A percentile compares a stretch with the other conserved stretches of the same genome.
These are phyloP conservation scores for Pythium utonaiense DNA, from an alignment of 352 stramenopile species.

Conservation along the genomic window DNA sequence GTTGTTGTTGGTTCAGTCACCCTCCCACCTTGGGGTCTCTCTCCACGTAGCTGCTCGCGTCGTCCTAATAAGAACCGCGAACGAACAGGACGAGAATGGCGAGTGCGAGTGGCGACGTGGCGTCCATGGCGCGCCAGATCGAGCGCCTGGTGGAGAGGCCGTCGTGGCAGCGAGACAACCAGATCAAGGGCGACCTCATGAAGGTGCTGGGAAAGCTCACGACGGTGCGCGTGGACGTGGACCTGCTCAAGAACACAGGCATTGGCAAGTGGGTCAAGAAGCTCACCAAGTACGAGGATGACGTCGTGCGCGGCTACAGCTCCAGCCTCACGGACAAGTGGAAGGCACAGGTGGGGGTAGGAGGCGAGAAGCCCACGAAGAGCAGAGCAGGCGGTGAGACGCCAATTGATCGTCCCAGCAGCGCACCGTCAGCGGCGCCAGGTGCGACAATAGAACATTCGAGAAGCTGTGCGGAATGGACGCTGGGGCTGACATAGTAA, in stretches of 20 bases:
- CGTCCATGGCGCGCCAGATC: conserved; percentile 70
- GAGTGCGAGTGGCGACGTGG: conserved; percentile 43
- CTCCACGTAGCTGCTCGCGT: neutral
- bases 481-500: no score
- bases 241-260: conserved; percentile 68
- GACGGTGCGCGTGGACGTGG: conserved; percentile 71
- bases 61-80: neutral
- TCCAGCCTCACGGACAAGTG: conserved; percentile 80
- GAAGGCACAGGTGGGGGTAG: conserved; percentile 68
- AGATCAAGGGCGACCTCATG: conserved; percentile 60
- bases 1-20: neutral
- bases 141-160: conserved; percentile 53
- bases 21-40: neutral
- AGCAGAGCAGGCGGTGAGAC: neutral
- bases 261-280: conserved; percentile 83
- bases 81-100: conserved; percentile 21
- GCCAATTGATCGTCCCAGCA: conserved; percentile 1
- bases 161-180: conserved; percentile 59
- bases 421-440: neutral
- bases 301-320: conserved; percentile 78
- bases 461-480: no score
- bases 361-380: conserved; percentile 16
- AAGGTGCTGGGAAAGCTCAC: conserved; percentile 68
- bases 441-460: conserved; percentile 4
- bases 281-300: conserved; percentile 82